Base-by-base conservation (phyloP, 768 basidiomycete genomes). In the Fistulinella prunicolor region DNA sequence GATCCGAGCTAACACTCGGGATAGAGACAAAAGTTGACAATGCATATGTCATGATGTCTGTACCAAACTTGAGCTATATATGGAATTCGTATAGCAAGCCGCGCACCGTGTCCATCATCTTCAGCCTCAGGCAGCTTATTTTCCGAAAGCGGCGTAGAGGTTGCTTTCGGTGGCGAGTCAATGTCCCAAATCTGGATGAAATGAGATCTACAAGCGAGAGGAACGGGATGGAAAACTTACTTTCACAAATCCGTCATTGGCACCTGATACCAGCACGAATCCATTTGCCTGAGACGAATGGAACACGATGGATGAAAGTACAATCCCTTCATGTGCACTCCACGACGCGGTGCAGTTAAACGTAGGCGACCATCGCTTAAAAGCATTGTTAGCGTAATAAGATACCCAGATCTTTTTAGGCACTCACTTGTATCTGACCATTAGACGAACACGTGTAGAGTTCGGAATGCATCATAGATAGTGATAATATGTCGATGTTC, bases 271-370 rank as follows among this genome's bases (percentile, higher is more conserved):
- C 21, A 84, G 75, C 42, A 64, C 70, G 32, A 59, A 55, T 21
- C 48, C 46, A 21, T 58, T 51, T 21, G 50, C 35, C 23, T 59
- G 52, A 6, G 48, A 37, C 41, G 61, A 75, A 47, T 61, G 62
- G 0, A 80, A 78, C 23, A 88, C 70, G 26, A 85, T 71, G 3
- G 88, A 91, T 4, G 92, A 92, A 16, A 98, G 79, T 2, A 86
- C 81, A 45, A 91, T 92, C 13, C 86, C 89, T 17, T 77, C 70
- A 59, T 97, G 94, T 0, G 81, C 93, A 32, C 71, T 65, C 88
- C 93, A 97, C 0, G 83, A 83, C 0, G 86, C 86, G 0, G 81
- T 86, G 57, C 88, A 88, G 53, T 94, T 84, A 59, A 96, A 97
- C 1, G 85, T 81, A 1, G 83, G 75, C 21, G 90, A 91, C 77